Percentiles rank a stretch among this genome's conserved stretches.
Conservation (phyloP, 2,329 filamentous ascomycete genomes). For the Rosellinia necatrix region DNA sequence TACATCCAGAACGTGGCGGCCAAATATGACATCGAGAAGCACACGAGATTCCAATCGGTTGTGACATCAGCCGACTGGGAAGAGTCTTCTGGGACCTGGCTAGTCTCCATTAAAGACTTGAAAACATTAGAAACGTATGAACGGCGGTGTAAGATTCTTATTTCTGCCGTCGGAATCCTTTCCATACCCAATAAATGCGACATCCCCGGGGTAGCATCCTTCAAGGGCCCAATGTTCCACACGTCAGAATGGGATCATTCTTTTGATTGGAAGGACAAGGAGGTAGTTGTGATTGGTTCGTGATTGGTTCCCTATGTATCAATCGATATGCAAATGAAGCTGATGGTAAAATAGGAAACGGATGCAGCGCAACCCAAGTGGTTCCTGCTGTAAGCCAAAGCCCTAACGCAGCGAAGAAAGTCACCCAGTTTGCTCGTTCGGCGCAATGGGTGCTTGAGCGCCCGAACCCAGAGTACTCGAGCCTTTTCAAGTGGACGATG, state of each 20-base stretch:
- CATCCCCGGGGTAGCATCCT: constrained; percentile 13
- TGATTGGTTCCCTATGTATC: too few species aligned
- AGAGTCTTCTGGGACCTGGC: constrained; percentile 15
- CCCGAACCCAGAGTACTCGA: constrained; percentile 16
- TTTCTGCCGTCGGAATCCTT: constrained; percentile 18
- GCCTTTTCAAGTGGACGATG: constrained; percentile 20
- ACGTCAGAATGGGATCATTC: constrained; percentile 22
- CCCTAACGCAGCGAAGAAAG: constrained; percentile 16
- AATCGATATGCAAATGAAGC: too few species aligned
- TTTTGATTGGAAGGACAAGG: constrained; percentile 21
- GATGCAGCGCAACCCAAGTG: constrained; percentile 22
- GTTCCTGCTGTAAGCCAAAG: constrained; percentile 15
- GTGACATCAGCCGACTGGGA: constrained; percentile 18
- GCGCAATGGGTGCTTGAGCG: constrained; percentile 22
- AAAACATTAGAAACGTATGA: constrained; percentile 9
- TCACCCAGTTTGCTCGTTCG: constrained; percentile 21
- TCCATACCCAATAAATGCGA: constrained; percentile 14
- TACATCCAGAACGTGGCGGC: constrained; percentile 13
- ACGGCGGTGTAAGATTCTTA: constrained; percentile 20
- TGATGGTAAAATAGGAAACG: constrained; percentile 16
- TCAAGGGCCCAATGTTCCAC: constrained; percentile 19
- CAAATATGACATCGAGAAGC: constrained; percentile 17
- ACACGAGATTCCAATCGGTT: constrained; percentile 7
- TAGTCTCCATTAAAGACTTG: constrained; percentile 19
- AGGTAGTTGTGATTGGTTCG: constrained; percentile 21